Percentiles rank a stretch among this genome's conserved stretches.
Conservation (phyloP, 2,329 filamentous ascomycete genomes). For the Alternaria panax region DNA sequence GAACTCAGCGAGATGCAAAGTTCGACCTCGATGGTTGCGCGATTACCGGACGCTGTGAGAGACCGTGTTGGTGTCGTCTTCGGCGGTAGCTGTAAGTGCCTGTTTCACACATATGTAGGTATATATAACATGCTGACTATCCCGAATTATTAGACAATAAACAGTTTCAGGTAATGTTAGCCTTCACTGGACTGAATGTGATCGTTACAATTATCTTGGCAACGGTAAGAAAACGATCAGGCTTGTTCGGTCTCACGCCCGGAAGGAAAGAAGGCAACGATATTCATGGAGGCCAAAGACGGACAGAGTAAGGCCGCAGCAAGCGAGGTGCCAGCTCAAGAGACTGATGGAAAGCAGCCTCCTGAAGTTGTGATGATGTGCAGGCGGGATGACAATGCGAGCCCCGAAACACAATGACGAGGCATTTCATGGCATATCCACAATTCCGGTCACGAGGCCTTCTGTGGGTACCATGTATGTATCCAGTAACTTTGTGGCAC, state of each 20-base stretch:
- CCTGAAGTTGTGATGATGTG: background rate
- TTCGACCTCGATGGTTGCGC: constrained; percentile 22
- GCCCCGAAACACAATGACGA: background rate
- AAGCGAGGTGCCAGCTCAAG: background rate
- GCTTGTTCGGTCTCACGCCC: constrained; percentile 31
- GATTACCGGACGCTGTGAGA: constrained; percentile 25
- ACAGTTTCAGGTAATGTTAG: constrained; percentile 42
- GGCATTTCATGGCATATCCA: background rate
- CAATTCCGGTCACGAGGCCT: background rate
- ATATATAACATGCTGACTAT: background rate
- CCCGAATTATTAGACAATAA: constrained; percentile 26
- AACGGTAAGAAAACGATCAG: constrained; percentile 31
- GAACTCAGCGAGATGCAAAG: constrained; percentile 32
- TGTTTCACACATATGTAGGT: background rate
- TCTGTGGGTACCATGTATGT: background rate
- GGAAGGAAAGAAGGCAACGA: constrained; percentile 35
- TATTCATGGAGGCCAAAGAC: constrained; percentile 20
- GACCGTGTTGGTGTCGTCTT: constrained; percentile 34
- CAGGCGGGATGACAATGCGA: background rate
- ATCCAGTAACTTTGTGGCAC: background rate
- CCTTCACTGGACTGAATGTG: constrained; percentile 35
- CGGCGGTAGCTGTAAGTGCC: constrained; percentile 29
- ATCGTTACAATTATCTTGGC: constrained; percentile 29
- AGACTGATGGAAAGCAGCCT: background rate
- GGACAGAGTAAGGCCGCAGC: background rate